Conservation (phyloP, 331 rosid genomes). For the Quercus tomentella region DNA sequence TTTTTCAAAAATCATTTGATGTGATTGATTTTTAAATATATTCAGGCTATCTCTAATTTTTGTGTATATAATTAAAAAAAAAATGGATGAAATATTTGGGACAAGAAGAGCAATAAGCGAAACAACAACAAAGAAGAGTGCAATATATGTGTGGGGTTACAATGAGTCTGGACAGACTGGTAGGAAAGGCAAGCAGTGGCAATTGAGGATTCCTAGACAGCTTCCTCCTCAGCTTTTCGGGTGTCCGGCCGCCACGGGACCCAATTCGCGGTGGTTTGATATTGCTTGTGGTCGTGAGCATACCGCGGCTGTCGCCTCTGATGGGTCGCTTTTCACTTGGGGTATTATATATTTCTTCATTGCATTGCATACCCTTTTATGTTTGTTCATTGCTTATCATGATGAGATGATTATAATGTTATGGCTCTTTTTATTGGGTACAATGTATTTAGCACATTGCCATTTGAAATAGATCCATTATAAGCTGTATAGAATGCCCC, state of each 20-base stretch:
- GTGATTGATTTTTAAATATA: background rate
- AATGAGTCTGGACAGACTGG: slow-evolving; percentile 95
- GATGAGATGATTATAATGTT: background rate
- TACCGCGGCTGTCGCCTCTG: slow-evolving; percentile 87
- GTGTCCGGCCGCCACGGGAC: slow-evolving; percentile 60
- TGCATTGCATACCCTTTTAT: background rate
- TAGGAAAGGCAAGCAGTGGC: slow-evolving; percentile 59
- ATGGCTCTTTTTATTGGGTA: too few species aligned
- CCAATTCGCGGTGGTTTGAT: slow-evolving; percentile 76
- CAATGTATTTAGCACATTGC: too few species aligned
- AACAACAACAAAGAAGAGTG: slow-evolving; percentile 72
- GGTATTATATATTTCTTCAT: slow-evolving; percentile 39
- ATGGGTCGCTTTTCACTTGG: slow-evolving; percentile 89
- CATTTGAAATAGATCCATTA: too few species aligned
- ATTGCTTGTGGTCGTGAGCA: slow-evolving; percentile 95
- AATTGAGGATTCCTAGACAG: slow-evolving; percentile 80
- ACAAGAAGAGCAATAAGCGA: slow-evolving; percentile 27
- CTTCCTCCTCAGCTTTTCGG: slow-evolving; percentile 76
- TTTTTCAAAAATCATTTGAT: background rate
- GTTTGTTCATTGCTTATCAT: background rate
- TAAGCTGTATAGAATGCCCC: too few species aligned
- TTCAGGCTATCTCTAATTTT: too few species aligned
- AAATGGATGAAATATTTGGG: slow-evolving; percentile 52
- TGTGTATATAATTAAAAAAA: too few species aligned
- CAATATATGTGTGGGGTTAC: slow-evolving; percentile 93